Percentiles rank a stretch among this genome's conserved stretches.
phyloP scores from a whole-genome alignment of 1,284 basidiomycete genomes.

The Meira miltonrushii region DNA sequence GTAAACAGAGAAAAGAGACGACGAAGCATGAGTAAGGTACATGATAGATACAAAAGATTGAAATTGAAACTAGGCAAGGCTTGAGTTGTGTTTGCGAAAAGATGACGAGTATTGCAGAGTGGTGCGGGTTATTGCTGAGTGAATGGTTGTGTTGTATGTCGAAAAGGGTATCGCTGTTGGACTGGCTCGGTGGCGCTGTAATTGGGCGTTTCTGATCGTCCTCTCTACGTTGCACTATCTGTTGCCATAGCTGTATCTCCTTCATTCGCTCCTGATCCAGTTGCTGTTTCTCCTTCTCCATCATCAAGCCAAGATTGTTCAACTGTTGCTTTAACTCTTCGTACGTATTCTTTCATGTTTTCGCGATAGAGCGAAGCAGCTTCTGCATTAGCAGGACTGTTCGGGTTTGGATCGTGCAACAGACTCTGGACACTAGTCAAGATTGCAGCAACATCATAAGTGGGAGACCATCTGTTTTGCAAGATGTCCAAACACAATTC shows the following conservation, averaged over 20 bases:
- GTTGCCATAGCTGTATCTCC: constrained; percentile 1
- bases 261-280: neutral
- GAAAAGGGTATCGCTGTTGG: no score
- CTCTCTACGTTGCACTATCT: neutral
- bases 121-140: no score
- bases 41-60: neutral
- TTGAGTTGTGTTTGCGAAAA: neutral
- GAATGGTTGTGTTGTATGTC: no score
- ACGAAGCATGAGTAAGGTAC: neutral
- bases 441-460: constrained; percentile 97
- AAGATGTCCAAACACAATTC: constrained; percentile 96
- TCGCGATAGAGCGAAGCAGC: constrained; percentile 92
- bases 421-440: constrained; percentile 91
- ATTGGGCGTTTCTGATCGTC: neutral
- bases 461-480: constrained; percentile 96
- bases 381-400: constrained; percentile 95
- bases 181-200: neutral
- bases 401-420: constrained; percentile 94
- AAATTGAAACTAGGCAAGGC: neutral
- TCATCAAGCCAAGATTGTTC: constrained; percentile 53
- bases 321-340: constrained; percentile 70
- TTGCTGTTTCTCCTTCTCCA: constrained; percentile 20
- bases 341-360: constrained; percentile 96
- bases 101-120: neutral
- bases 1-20: neutral